Evolutionary conservation across 2,329 filamentous ascomycete genomes (phyloP).

Genomic region (Trichoderma lentiforme): DNA sequence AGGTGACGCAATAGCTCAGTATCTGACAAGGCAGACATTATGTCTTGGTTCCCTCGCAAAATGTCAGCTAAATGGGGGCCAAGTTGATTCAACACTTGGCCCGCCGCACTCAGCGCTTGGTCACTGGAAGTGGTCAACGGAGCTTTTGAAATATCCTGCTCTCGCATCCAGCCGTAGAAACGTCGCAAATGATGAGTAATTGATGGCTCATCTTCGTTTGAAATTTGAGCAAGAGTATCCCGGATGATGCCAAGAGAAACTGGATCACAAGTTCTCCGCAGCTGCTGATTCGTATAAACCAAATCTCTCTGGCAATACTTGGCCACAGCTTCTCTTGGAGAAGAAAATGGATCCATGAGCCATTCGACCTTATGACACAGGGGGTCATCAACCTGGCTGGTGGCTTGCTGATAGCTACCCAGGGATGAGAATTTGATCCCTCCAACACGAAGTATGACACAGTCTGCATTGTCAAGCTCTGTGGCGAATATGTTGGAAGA

Average conservation of each 20-base stretch:
- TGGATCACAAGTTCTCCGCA: not conserved
- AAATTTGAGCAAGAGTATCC: conserved; percentile 5
- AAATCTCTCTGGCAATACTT: conserved; percentile 4
- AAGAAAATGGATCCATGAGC: conserved; percentile 9
- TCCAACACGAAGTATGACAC: not conserved
- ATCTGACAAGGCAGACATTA: not conserved
- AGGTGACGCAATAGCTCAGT: not conserved
- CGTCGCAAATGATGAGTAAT: not conserved
- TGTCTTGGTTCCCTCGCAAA: not conserved
- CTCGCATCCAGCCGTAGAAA: conserved; percentile 10
- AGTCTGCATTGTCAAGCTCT: not conserved
- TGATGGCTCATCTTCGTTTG: not conserved
- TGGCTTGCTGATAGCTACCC: not conserved
- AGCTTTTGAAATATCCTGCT: not conserved
- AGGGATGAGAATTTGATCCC: conserved; percentile 15
- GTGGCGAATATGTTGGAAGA: conserved; percentile 3
- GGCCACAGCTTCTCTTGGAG: not conserved
- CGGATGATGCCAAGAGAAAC: conserved; percentile 5
- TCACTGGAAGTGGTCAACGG: not conserved
- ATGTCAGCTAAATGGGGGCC: not conserved
- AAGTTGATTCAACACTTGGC: conserved; percentile 8
- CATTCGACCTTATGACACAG: conserved; percentile 15
- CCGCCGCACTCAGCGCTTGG: not conserved
- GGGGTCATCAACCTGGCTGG: not conserved
- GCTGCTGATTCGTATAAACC: not conserved